Conservation (phyloP, 2,329 filamentous ascomycete genomes). For the Botrytis paeoniae region DNA sequence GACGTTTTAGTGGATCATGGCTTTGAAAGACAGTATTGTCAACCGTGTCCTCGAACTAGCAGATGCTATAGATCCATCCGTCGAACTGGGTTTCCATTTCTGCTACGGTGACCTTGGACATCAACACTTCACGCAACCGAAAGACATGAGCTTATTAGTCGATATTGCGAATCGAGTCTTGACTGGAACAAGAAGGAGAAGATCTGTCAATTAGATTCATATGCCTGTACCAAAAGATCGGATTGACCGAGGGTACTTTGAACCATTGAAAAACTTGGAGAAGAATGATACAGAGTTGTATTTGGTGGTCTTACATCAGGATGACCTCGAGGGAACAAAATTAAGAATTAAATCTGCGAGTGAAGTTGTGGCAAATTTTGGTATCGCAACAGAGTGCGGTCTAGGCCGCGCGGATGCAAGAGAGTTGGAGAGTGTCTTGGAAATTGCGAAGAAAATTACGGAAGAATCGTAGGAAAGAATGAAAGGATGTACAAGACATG, state of each 20-base stretch:
- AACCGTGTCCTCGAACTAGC: slow-evolving; percentile 38
- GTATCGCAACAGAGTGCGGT: slow-evolving; percentile 44
- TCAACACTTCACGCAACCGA: slow-evolving; percentile 45
- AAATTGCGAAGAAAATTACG: slow-evolving; percentile 13
- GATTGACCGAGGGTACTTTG: slow-evolving; percentile 41
- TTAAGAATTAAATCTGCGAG: slow-evolving; percentile 41
- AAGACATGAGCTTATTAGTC: slow-evolving; percentile 35
- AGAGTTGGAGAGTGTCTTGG: slow-evolving; percentile 25
- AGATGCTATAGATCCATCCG: slow-evolving; percentile 37
- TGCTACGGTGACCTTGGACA: slow-evolving; percentile 48
- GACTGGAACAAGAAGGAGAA: slow-evolving; percentile 33
- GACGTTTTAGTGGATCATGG: slow-evolving; percentile 14
- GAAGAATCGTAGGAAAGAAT: not conserved
- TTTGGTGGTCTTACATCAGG: slow-evolving; percentile 42
- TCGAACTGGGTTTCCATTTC: slow-evolving; percentile 46
- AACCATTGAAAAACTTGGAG: slow-evolving; percentile 40
- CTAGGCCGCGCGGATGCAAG: slow-evolving; percentile 35
- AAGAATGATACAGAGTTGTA: slow-evolving; percentile 39
- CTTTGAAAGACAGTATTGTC: slow-evolving; percentile 39
- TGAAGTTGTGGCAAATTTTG: slow-evolving; percentile 38
- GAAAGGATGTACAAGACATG: not conserved
- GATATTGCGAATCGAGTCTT: slow-evolving; percentile 38
- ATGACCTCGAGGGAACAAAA: slow-evolving; percentile 41
- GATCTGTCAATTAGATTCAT: slow-evolving; percentile 43
- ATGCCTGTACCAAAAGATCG: slow-evolving; percentile 44